These are phyloP conservation scores for Pleurotus sapidus DNA, from an alignment of 768 basidiomycete genomes.

Conservation along the genomic window DNA sequence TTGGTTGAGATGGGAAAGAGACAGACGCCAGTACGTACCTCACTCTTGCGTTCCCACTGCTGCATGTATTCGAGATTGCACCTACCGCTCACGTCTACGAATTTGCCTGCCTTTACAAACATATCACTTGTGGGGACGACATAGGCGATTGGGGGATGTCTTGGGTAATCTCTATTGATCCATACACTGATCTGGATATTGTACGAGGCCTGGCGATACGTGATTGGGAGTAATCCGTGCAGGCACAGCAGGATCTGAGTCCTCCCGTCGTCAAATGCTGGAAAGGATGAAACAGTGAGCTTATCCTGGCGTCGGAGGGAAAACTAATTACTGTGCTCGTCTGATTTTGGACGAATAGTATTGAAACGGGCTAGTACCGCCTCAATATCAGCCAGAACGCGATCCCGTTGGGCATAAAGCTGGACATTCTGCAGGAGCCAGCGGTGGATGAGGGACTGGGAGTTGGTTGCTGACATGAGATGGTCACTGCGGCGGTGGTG, in stretches of 20 bases:
- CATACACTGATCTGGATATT: slow-evolving; percentile 93
- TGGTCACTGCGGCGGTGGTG: neutral
- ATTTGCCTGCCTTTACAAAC: slow-evolving; percentile 74
- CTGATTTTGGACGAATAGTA: slow-evolving; percentile 73
- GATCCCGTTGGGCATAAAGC: slow-evolving; percentile 52
- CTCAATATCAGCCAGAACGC: slow-evolving; percentile 64
- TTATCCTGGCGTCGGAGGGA: neutral
- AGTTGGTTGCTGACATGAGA: neutral
- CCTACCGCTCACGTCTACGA: slow-evolving; percentile 79
- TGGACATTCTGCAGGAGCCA: slow-evolving; percentile 70
- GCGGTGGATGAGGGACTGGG: slow-evolving; percentile 40
- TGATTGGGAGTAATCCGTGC: slow-evolving; percentile 89
- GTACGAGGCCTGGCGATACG: slow-evolving; percentile 72
- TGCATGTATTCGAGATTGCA: slow-evolving; percentile 68
- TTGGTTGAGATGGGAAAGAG: slow-evolving; percentile 10
- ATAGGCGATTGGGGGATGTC: slow-evolving; percentile 78
- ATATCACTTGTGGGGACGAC: slow-evolving; percentile 91
- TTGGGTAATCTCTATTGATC: slow-evolving; percentile 84
- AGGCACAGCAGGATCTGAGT: slow-evolving; percentile 88
- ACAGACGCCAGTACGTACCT: slow-evolving; percentile 51
- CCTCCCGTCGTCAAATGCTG: slow-evolving; percentile 93
- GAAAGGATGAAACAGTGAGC: slow-evolving; percentile 10
- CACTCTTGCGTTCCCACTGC: slow-evolving; percentile 79
- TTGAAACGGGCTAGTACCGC: slow-evolving; percentile 48
- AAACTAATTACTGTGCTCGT: slow-evolving; percentile 64